phyloP scores from a whole-genome alignment of 2,329 filamentous ascomycete genomes.

The Ceratocystis diversiconidia region DNA sequence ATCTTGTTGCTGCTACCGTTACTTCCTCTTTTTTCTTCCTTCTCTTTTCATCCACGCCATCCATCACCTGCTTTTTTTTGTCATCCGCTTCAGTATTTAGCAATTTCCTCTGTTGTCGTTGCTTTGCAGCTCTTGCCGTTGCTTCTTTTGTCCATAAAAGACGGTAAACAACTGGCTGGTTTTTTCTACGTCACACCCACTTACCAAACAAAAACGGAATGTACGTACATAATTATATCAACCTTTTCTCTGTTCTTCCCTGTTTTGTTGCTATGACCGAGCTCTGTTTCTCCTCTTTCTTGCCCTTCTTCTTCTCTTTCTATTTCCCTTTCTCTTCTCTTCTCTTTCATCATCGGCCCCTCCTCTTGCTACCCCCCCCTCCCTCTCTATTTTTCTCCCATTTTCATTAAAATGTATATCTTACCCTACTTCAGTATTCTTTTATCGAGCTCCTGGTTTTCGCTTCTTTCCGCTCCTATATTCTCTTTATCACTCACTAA shows the following conservation, averaged over 20 bases:
- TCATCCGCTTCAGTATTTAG: neutral
- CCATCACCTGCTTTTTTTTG: neutral
- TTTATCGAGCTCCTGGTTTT: neutral
- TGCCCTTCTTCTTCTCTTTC: neutral
- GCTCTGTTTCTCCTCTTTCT: neutral
- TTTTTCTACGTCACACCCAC: neutral
- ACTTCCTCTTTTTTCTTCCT: neutral
- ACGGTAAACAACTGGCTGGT: neutral
- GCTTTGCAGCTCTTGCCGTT: neutral
- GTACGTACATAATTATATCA: neutral
- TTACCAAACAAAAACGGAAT: neutral
- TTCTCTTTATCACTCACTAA: neutral
- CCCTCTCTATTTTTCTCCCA: neutral
- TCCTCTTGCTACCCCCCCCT: neutral
- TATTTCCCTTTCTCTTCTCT: neutral
- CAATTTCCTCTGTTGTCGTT: neutral
- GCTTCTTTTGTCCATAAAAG: neutral
- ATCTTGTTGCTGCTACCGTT: neutral
- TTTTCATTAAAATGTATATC: neutral
- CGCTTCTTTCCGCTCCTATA: neutral
- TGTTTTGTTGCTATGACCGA: neutral
- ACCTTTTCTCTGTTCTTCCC: neutral
- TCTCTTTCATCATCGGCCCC: neutral
- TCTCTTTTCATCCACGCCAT: neutral
- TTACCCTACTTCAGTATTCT: constrained; percentile 7